These are phyloP conservation scores for Neckera pumila DNA, from an alignment of 225 moss, liverwort and hornwort genomes.

Conservation along the genomic window DNA sequence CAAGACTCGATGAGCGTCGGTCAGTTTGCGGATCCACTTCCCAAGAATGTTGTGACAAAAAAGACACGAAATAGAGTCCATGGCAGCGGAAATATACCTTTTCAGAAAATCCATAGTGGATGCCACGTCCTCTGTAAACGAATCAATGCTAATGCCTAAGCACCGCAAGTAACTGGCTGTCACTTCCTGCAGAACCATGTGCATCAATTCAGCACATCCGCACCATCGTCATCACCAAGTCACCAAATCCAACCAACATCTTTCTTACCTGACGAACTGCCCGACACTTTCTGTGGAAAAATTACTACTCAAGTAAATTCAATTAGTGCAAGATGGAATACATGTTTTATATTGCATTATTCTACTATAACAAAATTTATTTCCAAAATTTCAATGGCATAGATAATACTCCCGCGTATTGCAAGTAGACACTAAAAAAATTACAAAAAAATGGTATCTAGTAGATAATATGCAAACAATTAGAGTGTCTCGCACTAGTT, in stretches of 20 bases:
- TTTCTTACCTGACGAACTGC: not conserved
- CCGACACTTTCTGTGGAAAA: not conserved
- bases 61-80: not conserved
- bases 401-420: not conserved
- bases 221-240: not conserved
- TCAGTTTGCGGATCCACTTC: not conserved
- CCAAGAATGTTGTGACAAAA: not conserved
- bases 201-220: not conserved
- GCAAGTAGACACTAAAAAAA: too few species aligned
- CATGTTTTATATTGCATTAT: not conserved
- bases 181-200: constrained; percentile 45
- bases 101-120: constrained; percentile 37
- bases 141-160: constrained; percentile 54
- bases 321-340: not conserved
- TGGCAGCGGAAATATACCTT: not conserved
- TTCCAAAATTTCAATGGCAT: not conserved
- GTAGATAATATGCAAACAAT: not conserved
- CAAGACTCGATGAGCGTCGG: not conserved
- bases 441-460: not conserved
- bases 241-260: not conserved
- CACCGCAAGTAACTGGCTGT: constrained; percentile 71
- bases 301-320: not conserved
- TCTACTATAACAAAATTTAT: too few species aligned
- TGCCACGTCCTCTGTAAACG: constrained; percentile 21
- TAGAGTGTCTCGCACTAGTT: not conserved